A percentile compares a stretch with the other conserved stretches of the same genome.
Evolutionary conservation across 2,329 filamentous ascomycete species (phyloP).

Genomic region (Fusarium sp.): DNA sequence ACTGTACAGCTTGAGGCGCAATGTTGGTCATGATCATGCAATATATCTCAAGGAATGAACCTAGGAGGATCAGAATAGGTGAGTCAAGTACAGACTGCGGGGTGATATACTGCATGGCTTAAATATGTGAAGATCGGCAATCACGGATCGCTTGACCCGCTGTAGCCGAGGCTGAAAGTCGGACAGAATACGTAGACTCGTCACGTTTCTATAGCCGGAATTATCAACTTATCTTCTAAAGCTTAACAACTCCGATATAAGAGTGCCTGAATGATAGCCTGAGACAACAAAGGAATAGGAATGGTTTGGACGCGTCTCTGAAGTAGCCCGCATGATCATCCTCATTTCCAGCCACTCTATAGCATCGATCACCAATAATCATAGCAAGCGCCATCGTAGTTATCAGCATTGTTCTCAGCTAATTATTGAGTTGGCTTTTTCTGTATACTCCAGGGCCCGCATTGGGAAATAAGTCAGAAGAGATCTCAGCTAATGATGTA

Average conservation of each 20-base stretch:
- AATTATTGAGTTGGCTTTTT: too few species aligned
- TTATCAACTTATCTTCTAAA: background rate
- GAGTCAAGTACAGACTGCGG: background rate
- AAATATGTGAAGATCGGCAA: background rate
- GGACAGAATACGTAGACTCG: fast-evolving
- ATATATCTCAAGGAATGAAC: background rate
- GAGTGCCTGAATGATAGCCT: too few species aligned
- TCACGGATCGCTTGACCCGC: background rate
- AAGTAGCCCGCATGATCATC: background rate
- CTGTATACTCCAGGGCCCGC: too few species aligned
- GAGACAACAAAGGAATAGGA: too few species aligned
- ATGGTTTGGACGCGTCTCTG: background rate
- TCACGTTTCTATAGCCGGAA: background rate
- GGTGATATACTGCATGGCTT: background rate
- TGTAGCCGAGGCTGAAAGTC: conserved; percentile 1
- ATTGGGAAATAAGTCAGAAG: too few species aligned
- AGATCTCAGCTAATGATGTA: too few species aligned
- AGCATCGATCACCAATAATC: too few species aligned
- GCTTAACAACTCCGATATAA: too few species aligned
- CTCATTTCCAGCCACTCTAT: too few species aligned
- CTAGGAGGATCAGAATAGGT: fast-evolving
- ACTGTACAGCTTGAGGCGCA: background rate
- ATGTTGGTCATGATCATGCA: background rate
- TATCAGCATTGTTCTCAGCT: too few species aligned
- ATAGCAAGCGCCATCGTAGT: too few species aligned